Base-by-base conservation (phyloP, 495 filamentous ascomycete genomes). In the Hyphodiscus hymeniophilus region DNA sequence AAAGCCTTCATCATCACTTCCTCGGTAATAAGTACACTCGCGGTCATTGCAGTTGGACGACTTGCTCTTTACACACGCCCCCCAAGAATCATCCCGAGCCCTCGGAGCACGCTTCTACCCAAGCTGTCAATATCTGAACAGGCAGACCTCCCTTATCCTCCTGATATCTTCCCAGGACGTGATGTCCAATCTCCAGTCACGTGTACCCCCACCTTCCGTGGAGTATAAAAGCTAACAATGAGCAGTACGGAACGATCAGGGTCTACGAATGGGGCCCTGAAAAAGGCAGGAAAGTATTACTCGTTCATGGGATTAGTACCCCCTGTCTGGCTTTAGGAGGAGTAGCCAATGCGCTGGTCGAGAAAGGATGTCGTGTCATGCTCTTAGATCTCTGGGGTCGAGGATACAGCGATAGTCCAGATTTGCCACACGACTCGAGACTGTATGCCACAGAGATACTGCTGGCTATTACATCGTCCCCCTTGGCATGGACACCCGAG, bases 261-360 rank as follows among this genome's bases (percentile, higher is more conserved):
- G 84, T 89, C 11, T 94, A 95, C 60, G 91, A 97, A 72, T 95
- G 81, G 71, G 91, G 91, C 7, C 88, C 88, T n/a, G 76, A 81
- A 47, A 62, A 77, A 42, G 90, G 89, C 3, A 66, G 73, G 17
- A 95, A 89, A 59, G 84, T 94, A 1, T 56, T 95, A 30, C 66
- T 95, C 18, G 66, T 95, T 17, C 90, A 94, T 60, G 91, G 91
- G 22, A 94, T 94, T 57, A 84, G 77, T 42, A 97, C 85, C 1
- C 85, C 91, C 2, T 85, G 83, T 62, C 73, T 85, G 54, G 76
- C 87, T 3, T 68, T 94, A 2, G 75, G 77, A 32, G 71, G 71
- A 31, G 55, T 94, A 30, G 82, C 89, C 31, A 69, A 83, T 60
- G 73, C 70, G 11, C 70, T 96, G 18, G 85, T 81, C 13, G 71